phyloP scores from a whole-genome alignment of 345 rosid species.

The Heritiera littoralis region DNA sequence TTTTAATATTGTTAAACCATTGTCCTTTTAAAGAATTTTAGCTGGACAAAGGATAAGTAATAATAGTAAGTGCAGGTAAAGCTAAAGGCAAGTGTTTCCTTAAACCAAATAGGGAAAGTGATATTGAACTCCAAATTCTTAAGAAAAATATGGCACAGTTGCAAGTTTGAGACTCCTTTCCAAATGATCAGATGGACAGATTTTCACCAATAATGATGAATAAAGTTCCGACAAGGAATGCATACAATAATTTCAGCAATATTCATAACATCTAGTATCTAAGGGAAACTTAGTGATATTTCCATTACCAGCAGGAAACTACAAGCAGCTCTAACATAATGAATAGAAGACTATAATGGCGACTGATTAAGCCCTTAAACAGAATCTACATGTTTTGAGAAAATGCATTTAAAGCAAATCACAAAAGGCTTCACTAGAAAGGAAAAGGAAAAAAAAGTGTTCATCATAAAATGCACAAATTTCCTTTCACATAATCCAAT shows the following conservation, averaged over 20 bases:
- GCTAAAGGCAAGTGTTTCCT: neutral
- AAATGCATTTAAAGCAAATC: neutral
- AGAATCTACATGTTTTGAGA: neutral
- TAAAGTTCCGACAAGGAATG: too few species aligned
- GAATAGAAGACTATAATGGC: neutral
- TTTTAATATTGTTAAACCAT: neutral
- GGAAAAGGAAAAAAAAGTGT: neutral
- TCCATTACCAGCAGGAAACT: neutral
- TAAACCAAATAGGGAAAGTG: slow-evolving; percentile 1
- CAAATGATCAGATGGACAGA: too few species aligned
- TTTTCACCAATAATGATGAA: too few species aligned
- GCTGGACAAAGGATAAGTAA: neutral
- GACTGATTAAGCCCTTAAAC: neutral
- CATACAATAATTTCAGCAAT: neutral
- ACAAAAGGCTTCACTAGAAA: slow-evolving; percentile 1
- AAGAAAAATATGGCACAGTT: neutral
- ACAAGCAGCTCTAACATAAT: neutral
- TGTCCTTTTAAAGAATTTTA: neutral
- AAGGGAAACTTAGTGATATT: neutral
- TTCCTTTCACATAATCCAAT: slow-evolving; percentile 1
- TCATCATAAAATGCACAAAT: neutral
- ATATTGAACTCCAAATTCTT: neutral
- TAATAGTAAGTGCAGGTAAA: neutral
- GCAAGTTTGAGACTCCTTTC: neutral
- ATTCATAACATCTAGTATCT: neutral